Evolutionary conservation across 2,329 filamentous ascomycete species (phyloP).

Genomic region (Xylaria multiplex): DNA sequence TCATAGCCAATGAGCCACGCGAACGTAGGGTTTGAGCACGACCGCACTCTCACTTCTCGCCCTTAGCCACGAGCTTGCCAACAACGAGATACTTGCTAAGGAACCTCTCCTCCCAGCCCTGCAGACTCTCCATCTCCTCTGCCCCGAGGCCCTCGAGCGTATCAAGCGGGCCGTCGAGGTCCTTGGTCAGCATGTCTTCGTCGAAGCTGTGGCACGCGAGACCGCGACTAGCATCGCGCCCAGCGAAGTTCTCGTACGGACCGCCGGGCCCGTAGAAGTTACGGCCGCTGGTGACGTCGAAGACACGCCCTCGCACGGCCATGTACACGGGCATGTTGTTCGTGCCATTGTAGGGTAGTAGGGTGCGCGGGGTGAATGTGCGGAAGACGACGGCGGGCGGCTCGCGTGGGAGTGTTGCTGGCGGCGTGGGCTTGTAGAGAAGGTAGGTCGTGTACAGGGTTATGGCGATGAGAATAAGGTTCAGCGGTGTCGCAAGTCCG

Average conservation of each 20-base stretch:
- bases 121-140: conserved; percentile 84
- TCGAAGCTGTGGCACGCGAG: conserved; percentile 94
- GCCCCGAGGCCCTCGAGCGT: conserved; percentile 74
- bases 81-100: conserved; percentile 95
- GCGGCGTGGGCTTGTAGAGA: conserved; percentile 61
- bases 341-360: conserved; percentile 86
- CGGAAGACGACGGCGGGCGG: conserved; percentile 70
- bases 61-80: conserved; percentile 75
- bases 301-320: conserved; percentile 89
- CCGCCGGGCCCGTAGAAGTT: conserved; percentile 98
- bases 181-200: conserved; percentile 91
- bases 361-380: conserved; percentile 78
- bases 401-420: conserved; percentile 60
- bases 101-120: conserved; percentile 94
- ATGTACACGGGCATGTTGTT: conserved; percentile 82
- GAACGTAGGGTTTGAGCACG: not conserved
- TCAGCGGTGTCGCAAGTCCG: conserved; percentile 68
- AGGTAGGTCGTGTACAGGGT: conserved; percentile 68
- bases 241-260: conserved; percentile 95
- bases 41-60: conserved; percentile 38
- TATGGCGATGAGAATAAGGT: conserved; percentile 66
- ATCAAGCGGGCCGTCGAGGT: conserved; percentile 85
- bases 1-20: not conserved
- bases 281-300: conserved; percentile 85
- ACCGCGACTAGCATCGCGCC: conserved; percentile 87